phyloP scores from a whole-genome alignment of 495 filamentous ascomycete species.

The Daldinia loculata region DNA sequence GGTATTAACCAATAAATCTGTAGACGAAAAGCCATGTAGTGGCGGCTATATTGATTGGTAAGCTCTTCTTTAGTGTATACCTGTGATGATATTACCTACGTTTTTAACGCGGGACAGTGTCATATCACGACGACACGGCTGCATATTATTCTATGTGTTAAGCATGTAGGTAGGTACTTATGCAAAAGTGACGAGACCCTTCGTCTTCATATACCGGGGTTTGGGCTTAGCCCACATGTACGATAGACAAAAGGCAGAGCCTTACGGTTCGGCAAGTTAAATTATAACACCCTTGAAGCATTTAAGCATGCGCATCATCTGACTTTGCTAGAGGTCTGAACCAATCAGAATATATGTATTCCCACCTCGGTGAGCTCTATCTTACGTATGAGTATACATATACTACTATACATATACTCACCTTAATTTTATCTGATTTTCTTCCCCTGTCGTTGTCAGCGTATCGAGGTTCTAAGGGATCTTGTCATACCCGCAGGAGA shows the following conservation, averaged over 20 bases:
- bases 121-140: neutral
- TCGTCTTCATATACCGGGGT: neutral
- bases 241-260: neutral
- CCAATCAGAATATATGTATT: neutral
- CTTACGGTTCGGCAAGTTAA: too few species aligned
- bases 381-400: neutral
- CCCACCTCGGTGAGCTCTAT: neutral
- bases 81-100: neutral
- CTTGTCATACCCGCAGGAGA: neutral
- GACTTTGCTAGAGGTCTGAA: neutral
- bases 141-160: neutral
- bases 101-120: neutral
- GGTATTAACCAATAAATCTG: too few species aligned
- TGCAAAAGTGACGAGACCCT: neutral
- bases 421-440: neutral
- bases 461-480: neutral
- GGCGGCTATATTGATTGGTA: neutral
- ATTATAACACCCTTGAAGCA: neutral
- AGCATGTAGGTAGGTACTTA: neutral
- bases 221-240: neutral
- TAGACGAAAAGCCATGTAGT: too few species aligned
- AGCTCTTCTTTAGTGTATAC: neutral
- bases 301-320: neutral
- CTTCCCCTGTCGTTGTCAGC: neutral
- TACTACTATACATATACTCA: neutral